A percentile compares a stretch with the other conserved stretches of the same genome.
phyloP scores from a whole-genome alignment of 768 basidiomycete genomes.

The Termitomyces sp. region DNA sequence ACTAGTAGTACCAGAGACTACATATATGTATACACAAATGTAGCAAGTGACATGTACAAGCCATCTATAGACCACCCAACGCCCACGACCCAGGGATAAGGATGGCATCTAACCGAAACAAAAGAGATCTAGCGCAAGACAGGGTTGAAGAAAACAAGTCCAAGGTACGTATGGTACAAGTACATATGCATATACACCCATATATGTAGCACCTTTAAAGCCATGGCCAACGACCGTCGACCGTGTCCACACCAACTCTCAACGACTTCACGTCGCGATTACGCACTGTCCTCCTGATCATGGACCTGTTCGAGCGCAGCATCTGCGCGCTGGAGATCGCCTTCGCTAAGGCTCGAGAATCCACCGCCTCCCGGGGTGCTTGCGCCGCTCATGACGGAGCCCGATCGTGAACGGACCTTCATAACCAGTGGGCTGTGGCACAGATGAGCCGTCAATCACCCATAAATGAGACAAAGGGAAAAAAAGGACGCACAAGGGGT shows the following conservation, averaged over 20 bases:
- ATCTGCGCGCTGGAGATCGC: conserved; percentile 85
- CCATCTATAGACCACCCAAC: not conserved
- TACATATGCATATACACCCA: not conserved
- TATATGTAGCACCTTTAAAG: not conserved
- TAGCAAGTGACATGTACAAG: not conserved
- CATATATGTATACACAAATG: not conserved
- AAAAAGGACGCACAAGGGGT: conserved; percentile 70
- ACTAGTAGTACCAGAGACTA: not conserved
- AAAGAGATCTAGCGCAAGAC: not conserved
- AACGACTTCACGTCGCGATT: not conserved
- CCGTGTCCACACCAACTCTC: not conserved
- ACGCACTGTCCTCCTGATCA: conserved; percentile 3
- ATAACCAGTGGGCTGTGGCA: conserved; percentile 74
- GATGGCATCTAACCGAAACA: not conserved
- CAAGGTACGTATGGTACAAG: not conserved
- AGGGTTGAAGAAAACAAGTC: not conserved
- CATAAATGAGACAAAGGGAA: conserved; percentile 2
- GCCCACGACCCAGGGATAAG: not conserved
- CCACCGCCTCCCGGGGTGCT: conserved; percentile 88
- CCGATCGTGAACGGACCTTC: conserved; percentile 83
- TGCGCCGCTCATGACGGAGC: conserved; percentile 64
- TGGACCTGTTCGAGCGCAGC: conserved; percentile 70
- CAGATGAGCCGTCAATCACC: conserved; percentile 9
- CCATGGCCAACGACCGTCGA: not conserved
- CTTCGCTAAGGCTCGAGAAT: conserved; percentile 80